A percentile compares a stretch with the other conserved stretches of the same genome.
Conservation (phyloP, 1,284 basidiomycete genomes). For the Ceratobasidium sp. region DNA sequence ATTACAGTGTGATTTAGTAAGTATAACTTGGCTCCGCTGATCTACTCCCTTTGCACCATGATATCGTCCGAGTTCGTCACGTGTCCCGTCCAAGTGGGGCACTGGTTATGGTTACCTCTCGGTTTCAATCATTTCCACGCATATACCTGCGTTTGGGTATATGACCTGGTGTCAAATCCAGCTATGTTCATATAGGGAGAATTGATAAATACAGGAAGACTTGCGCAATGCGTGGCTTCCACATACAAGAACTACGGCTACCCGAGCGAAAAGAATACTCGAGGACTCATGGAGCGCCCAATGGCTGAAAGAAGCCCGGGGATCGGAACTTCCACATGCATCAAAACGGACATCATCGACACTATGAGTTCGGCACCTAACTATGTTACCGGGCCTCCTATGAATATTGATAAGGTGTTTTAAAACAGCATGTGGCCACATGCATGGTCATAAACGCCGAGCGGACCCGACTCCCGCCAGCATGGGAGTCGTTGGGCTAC, state of each 20-base stretch:
- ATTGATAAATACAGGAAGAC: not conserved
- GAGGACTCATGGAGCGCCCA: not conserved
- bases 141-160: too few species aligned
- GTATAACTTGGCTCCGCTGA: constrained; percentile 6
- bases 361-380: constrained; percentile 20
- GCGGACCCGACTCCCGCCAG: not conserved
- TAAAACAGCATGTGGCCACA: not conserved
- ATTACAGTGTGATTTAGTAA: not conserved
- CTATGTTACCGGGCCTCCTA: constrained; percentile 27
- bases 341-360: constrained; percentile 22
- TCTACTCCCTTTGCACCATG: not conserved
- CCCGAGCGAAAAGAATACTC: not conserved
- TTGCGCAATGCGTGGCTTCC: not conserved
- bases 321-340: constrained; percentile 24
- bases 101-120: too few species aligned
- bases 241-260: too few species aligned
- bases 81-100: too few species aligned
- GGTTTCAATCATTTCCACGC: too few species aligned
- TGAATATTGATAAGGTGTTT: not conserved
- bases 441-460: not conserved
- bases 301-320: constrained; percentile 9
- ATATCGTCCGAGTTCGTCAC: too few species aligned
- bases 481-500: not conserved
- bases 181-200: too few species aligned
- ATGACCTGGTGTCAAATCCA: not conserved